Conservation (phyloP, 2,329 filamentous ascomycete species). For the Diaporthe australafricana region DNA sequence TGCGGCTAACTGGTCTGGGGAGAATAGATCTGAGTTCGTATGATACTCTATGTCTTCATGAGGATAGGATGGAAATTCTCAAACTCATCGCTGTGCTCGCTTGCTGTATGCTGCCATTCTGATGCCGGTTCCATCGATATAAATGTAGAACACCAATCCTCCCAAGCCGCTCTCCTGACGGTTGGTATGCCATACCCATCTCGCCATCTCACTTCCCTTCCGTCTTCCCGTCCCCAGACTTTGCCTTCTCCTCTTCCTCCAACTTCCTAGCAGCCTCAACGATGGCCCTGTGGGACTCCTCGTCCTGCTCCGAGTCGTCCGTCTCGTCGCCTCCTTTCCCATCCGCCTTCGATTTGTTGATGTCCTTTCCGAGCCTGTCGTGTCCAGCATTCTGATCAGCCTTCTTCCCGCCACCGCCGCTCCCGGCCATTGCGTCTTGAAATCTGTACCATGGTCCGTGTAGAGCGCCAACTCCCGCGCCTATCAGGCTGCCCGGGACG, state of each 20-base stretch:
- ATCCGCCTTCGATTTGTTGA: neutral
- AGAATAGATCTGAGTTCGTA: too few relatives aligned
- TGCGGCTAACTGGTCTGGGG: too few relatives aligned
- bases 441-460: conserved; percentile 35
- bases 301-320: neutral
- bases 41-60: neutral
- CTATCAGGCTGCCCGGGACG: conserved; percentile 34
- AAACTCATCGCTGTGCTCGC: conserved; percentile 21
- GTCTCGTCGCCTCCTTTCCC: neutral
- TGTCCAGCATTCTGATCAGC: conserved; percentile 3
- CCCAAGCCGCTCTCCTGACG: neutral
- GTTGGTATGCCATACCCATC: neutral
- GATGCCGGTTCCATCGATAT: neutral
- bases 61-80: neutral
- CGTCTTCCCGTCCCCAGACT: neutral
- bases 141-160: neutral
- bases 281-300: conserved; percentile 30
- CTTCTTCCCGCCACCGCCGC: neutral
- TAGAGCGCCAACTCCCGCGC: conserved; percentile 33
- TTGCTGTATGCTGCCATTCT: conserved; percentile 6
- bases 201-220: neutral
- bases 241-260: conserved; percentile 21
- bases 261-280: conserved; percentile 33
- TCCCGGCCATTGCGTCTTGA: conserved; percentile 17
- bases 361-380: conserved; percentile 24